Evolutionary conservation across 345 rosid genomes (phyloP).

Genomic region (Mallotus nudiflorus): DNA sequence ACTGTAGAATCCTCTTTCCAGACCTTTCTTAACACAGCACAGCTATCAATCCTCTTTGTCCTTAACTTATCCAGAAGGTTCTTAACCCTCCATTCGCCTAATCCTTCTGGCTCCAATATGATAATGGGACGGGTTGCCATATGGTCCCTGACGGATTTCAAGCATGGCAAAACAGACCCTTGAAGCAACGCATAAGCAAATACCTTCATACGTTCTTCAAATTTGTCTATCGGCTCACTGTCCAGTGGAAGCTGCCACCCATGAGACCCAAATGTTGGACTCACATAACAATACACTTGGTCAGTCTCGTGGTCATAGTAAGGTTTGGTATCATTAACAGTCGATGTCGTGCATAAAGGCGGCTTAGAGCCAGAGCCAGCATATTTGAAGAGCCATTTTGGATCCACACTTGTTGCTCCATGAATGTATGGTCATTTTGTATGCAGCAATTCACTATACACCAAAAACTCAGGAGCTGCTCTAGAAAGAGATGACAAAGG

Average conservation of each 20-base stretch:
- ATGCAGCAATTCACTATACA: constrained; percentile 67
- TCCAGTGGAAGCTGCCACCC: constrained; percentile 71
- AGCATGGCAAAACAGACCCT: constrained; percentile 69
- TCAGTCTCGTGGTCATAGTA: constrained; percentile 56
- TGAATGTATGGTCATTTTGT: constrained; percentile 81
- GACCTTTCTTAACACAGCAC: constrained; percentile 42
- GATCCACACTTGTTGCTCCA: constrained; percentile 70
- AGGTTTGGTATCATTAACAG: constrained; percentile 57
- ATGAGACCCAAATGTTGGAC: constrained; percentile 69
- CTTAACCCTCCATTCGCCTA: constrained; percentile 61
- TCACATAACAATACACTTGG: constrained; percentile 33
- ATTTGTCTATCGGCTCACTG: constrained; percentile 31
- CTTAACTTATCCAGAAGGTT: constrained; percentile 52
- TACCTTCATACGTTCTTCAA: constrained; percentile 42
- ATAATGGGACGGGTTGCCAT: constrained; percentile 60
- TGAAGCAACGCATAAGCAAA: constrained; percentile 74
- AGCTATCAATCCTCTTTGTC: constrained; percentile 43
- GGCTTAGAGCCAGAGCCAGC: constrained; percentile 22
- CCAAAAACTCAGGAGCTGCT: constrained; percentile 83
- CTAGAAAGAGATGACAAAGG: constrained; percentile 64
- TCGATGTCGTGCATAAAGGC: constrained; percentile 55
- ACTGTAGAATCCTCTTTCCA: constrained; percentile 49
- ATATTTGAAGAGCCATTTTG: constrained; percentile 77
- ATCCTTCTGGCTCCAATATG: constrained; percentile 54
- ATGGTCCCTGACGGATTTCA: constrained; percentile 38